Evolutionary conservation across 2,329 filamentous ascomycete genomes (phyloP), one percentile per base, ranked within the genome.

Genomic region (Hymenotorrendiella dingleyae): DNA sequence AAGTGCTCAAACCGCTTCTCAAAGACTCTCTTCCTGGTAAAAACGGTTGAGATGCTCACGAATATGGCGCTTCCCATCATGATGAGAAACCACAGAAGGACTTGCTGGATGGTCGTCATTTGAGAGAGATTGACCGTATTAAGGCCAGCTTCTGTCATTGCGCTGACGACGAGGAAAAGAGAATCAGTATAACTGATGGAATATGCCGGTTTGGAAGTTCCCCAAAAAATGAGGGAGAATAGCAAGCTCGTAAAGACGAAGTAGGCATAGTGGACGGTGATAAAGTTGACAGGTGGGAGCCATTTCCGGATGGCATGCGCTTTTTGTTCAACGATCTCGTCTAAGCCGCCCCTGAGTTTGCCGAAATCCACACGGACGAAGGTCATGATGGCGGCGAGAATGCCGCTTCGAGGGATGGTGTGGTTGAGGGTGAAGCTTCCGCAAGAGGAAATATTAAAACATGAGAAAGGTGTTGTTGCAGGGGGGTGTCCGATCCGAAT

Each of bases 51-150:
- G 24, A 76, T 74, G 1, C 76, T 82, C 2, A 86, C 78, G 56
- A 80, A 78, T n/a, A 86, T 76, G 10, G 76, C 69, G 42, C 79
- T 80, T 1, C 84, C 84, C 6, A 83, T 58, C 34, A 86, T 67
- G 47, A 86, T 81, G 30, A 85, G 66, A 3, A 80, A 45, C 53
- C 80, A 84, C 8, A 87, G 67, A 28, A 84, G 62, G 21, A 76
- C 64, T 59, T 87, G 84, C 60, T 87, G 83, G 56, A 80, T 82
- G 0, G 75, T 80, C 28, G 78, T 85, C 54, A 86, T 57, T 21
- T 69, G 65, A 42, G 74, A 80, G 19, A 86, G 63, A 55, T 82
- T 78, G 52, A 80, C 73, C 1, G 81, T 83, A 54, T 84, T 86
- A 43, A 86, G 65, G 0, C 83, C 83, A 6, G 81, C 75, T 40